A percentile compares a stretch with the other conserved stretches of the same genome.
These are phyloP conservation scores for Camelina neglecta DNA, from an alignment of 345 rosid species.

Conservation along the genomic window DNA sequence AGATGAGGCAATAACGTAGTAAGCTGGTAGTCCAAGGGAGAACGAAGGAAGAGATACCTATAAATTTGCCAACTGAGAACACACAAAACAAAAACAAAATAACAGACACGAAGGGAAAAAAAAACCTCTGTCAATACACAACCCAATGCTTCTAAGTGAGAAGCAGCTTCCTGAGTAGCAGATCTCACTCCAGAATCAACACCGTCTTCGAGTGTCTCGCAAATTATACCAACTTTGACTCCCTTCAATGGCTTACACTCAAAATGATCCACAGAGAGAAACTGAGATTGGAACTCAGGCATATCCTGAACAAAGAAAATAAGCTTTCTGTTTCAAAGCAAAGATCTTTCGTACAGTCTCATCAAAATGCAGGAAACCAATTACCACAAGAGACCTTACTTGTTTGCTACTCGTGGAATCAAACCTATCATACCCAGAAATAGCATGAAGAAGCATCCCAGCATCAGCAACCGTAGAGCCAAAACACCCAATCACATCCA, in stretches of 20 bases:
- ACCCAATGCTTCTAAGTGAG: slow-evolving; percentile 88
- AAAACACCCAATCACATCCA: slow-evolving; percentile 92
- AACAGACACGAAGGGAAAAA: not conserved
- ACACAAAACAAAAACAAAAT: slow-evolving; percentile 11
- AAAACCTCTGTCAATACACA: slow-evolving; percentile 70
- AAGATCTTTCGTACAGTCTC: not conserved
- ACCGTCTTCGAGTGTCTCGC: slow-evolving; percentile 78
- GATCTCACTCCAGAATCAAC: slow-evolving; percentile 77
- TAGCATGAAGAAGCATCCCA: slow-evolving; percentile 81
- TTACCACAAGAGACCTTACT: slow-evolving; percentile 48
- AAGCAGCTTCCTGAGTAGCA: slow-evolving; percentile 66
- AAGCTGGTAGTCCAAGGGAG: slow-evolving; percentile 91
- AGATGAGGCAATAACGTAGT: slow-evolving; percentile 85
- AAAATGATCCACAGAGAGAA: slow-evolving; percentile 47
- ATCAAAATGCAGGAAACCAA: not conserved
- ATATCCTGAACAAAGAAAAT: slow-evolving; percentile 57
- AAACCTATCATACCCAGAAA: slow-evolving; percentile 76
- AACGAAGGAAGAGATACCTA: slow-evolving; percentile 90
- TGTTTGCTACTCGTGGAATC: slow-evolving; percentile 86
- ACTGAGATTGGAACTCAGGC: slow-evolving; percentile 68
- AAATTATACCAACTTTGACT: slow-evolving; percentile 78
- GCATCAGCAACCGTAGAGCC: slow-evolving; percentile 87
- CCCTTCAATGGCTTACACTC: slow-evolving; percentile 81
- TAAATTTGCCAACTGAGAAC: slow-evolving; percentile 2
- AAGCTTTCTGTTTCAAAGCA: not conserved